These are phyloP conservation scores for Hygrophorus russula DNA, from an alignment of 768 basidiomycete species.

Conservation along the genomic window DNA sequence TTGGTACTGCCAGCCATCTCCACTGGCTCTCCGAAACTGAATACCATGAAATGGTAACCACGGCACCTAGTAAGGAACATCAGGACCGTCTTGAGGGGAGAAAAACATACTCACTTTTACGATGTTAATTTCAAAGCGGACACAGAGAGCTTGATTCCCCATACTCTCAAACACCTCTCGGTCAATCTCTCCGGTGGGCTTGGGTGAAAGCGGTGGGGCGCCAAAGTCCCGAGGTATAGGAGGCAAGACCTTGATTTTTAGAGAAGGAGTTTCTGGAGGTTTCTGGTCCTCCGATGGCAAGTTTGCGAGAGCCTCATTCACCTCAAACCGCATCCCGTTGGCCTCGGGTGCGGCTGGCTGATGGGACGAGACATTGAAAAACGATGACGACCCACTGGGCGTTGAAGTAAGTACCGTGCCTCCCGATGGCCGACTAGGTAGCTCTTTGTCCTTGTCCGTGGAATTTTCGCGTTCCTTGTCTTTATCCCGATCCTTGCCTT, in stretches of 20 bases:
- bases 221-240: constrained; percentile 71
- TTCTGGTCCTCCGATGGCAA: constrained; percentile 27
- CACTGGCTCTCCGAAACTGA: constrained; percentile 84
- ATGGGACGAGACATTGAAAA: constrained; percentile 72
- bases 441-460: constrained; percentile 27
- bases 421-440: constrained; percentile 27
- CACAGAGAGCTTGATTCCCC: constrained; percentile 70
- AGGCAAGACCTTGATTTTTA: constrained; percentile 57
- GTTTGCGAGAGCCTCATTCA: constrained; percentile 13
- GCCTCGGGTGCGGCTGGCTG: constrained; percentile 8
- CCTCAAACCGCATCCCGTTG: not conserved
- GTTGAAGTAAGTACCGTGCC: constrained; percentile 48
- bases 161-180: constrained; percentile 61
- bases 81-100: not conserved
- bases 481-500: constrained; percentile 38
- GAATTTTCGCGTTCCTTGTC: constrained; percentile 25
- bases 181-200: constrained; percentile 59
- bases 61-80: constrained; percentile 51
- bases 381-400: constrained; percentile 71
- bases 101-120: constrained; percentile 63
- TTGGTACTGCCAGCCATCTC: constrained; percentile 96
- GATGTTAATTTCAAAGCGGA: constrained; percentile 94
- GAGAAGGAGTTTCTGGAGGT: constrained; percentile 28
- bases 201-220: constrained; percentile 34
- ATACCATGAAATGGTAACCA: constrained; percentile 91